These are phyloP conservation scores for Pseudognaphalium luteoalbum DNA, from an alignment of 129 eudicot genomes.

Conservation along the genomic window DNA sequence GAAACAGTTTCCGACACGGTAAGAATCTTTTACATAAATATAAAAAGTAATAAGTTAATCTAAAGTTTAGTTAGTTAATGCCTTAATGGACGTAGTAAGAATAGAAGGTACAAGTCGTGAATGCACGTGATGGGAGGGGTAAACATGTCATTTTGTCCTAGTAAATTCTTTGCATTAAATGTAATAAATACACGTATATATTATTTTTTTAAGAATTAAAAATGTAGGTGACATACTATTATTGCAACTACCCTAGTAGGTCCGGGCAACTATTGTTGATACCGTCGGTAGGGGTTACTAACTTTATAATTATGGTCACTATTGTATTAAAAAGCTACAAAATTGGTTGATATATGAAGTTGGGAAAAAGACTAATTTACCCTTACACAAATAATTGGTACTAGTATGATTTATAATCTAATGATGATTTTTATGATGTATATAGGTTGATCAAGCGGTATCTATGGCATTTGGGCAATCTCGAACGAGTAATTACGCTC, in stretches of 20 bases:
- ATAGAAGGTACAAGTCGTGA: neutral
- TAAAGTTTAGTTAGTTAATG: constrained; percentile 1
- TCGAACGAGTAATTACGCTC: constrained; percentile 46
- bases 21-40: neutral
- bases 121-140: neutral
- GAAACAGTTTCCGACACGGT: constrained; percentile 84
- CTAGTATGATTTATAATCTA: neutral
- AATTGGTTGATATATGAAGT: constrained; percentile 1
- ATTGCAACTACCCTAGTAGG: constrained; percentile 30
- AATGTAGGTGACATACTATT: constrained; percentile 28
- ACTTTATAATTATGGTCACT: constrained; percentile 17
- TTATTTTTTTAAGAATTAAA: neutral
- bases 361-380: constrained; percentile 1
- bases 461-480: constrained; percentile 72
- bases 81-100: neutral
- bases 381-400: neutral
- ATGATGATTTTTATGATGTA: neutral
- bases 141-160: constrained; percentile 4
- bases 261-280: constrained; percentile 30
- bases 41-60: too few relatives aligned
- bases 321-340: constrained; percentile 29
- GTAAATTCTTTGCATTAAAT: neutral
- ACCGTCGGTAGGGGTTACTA: constrained; percentile 40
- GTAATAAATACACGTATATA: neutral
- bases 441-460: constrained; percentile 81